Base-by-base conservation (phyloP, 805 yeast species). In the Starmerella potacharoeniae region DNA sequence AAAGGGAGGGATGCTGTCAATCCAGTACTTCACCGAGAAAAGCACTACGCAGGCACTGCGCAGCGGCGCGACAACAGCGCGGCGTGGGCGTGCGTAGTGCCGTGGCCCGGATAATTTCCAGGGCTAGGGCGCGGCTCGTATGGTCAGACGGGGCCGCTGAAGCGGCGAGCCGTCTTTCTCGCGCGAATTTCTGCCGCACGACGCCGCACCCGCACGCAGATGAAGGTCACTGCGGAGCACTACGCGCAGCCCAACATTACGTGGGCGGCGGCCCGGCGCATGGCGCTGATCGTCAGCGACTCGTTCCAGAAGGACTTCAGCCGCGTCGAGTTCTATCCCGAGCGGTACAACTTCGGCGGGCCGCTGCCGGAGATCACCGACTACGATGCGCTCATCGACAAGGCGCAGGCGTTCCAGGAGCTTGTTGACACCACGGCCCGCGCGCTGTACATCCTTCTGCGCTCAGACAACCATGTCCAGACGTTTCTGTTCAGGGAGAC, bases 261-360 rank as follows among this genome's bases (percentile, higher is more conserved):
- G 10, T 59, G 57, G 59, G 50, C 52, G 6, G 40, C 35, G 8
- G 56, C 60, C 4, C 16, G 22, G 6, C 33, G 44, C 14, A 52
- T 52, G 2, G 42, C 60, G n/a, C 31, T 49, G n/a, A 31, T 55
- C 2, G 17, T 36, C 8, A 49, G 29, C 28, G 60, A 59, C 40
- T 33, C 58, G 46, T 59, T 55, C 52, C 55, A 55, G 36, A 17
- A 51, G 17, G 60, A 57, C 39, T 55, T 57, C 29, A 34, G 53
- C 16, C 53, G 51, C 10, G 5, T 5, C 28, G 60, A 57, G 49
- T 55, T 14, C 46, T 47, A 49, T 35, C 56, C 60, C 16, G 42
- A 17, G 14, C 29, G 50, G 41, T 51, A 45, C 33, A 45, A 54
- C 37, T 36, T 50, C 34, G 33, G 41, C 16, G 6, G 8, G 44